Evolutionary conservation across 768 basidiomycete genomes (phyloP).

Genomic region (Postia placenta): DNA sequence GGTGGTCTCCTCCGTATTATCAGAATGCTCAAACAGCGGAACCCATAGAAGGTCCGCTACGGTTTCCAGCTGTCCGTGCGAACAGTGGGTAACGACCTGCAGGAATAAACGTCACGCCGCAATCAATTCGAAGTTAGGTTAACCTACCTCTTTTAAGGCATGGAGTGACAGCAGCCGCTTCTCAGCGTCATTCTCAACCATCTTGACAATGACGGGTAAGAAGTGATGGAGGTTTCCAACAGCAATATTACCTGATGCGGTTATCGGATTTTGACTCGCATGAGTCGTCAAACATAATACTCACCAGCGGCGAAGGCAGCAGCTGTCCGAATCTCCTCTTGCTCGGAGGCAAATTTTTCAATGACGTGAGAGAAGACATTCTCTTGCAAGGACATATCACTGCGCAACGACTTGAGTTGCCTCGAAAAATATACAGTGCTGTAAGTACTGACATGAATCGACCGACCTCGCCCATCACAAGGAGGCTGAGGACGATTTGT

Average conservation of each 20-base stretch:
- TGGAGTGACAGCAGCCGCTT: conserved; percentile 84
- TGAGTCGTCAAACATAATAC: too few species aligned
- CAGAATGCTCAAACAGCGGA: conserved; percentile 88
- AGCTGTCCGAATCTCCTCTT: conserved; percentile 84
- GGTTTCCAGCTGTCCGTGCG: conserved; percentile 74
- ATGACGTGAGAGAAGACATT: conserved; percentile 76
- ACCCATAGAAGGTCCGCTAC: conserved; percentile 89
- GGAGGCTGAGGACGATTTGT: conserved; percentile 72
- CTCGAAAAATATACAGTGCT: too few species aligned
- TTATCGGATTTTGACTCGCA: background rate
- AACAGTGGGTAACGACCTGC: conserved; percentile 89
- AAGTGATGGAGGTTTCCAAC: conserved; percentile 88
- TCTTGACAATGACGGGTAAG: conserved; percentile 77
- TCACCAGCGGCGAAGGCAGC: conserved; percentile 91
- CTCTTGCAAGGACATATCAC: conserved; percentile 79
- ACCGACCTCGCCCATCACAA: conserved; percentile 91
- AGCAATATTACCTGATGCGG: conserved; percentile 71
- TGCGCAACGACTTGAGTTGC: too few species aligned
- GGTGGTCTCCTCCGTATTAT: conserved; percentile 84
- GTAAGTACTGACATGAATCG: conserved; percentile 82
- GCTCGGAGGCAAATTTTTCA: conserved; percentile 66
- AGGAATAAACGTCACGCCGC: background rate
- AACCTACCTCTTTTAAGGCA: conserved; percentile 81
- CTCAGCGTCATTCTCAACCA: conserved; percentile 67
- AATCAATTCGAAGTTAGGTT: background rate